phyloP scores from a whole-genome alignment of 345 rosid species.

The Camelina sativa region DNA sequence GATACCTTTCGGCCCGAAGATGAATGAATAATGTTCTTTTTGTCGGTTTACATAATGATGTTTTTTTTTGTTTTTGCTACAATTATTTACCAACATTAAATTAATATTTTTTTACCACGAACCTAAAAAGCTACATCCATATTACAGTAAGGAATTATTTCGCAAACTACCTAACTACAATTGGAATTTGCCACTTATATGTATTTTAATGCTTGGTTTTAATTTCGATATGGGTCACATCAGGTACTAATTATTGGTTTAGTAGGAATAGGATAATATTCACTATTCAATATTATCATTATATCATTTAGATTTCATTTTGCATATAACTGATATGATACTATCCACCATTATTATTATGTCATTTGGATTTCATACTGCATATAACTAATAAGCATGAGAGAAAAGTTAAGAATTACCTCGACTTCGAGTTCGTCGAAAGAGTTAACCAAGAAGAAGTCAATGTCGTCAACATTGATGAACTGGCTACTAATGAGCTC shows the following conservation, averaged over 20 bases:
- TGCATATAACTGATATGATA: not conserved
- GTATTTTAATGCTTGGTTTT: not conserved
- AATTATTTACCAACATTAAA: not conserved
- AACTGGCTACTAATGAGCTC: slow-evolving; percentile 42
- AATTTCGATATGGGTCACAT: not conserved
- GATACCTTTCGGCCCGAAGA: not conserved
- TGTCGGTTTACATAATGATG: not conserved
- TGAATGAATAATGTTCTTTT: not conserved
- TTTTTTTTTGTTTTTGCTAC: not conserved
- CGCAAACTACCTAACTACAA: not conserved
- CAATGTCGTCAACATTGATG: slow-evolving; percentile 45
- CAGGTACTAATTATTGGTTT: slow-evolving; percentile 3
- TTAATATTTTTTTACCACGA: not conserved
- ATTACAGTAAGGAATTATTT: not conserved
- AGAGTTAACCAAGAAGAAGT: slow-evolving; percentile 54
- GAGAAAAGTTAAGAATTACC: slow-evolving; percentile 40
- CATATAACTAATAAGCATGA: not conserved
- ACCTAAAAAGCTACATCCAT: not conserved
- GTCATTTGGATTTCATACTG: not conserved
- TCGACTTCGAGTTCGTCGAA: slow-evolving; percentile 51
- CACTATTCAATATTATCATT: not conserved
- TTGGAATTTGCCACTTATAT: not conserved
- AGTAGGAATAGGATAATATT: not conserved
- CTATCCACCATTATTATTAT: not conserved
- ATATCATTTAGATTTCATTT: not conserved